Evolutionary conservation across 495 filamentous ascomycete species (phyloP).

Genomic region (Mycothermus thermophilus): DNA sequence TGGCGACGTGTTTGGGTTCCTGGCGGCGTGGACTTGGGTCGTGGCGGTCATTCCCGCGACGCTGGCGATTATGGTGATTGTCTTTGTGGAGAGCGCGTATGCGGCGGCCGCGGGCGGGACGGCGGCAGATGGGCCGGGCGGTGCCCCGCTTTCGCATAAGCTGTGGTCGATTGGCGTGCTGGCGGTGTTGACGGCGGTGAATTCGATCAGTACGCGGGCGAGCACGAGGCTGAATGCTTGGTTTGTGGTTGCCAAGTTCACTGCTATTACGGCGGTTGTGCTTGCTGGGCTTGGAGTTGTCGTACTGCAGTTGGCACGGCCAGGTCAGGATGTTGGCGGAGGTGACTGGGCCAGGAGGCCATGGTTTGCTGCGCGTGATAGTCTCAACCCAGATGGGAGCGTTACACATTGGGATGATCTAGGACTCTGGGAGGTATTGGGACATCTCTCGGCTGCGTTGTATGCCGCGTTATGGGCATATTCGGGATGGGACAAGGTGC

Average conservation of each 20-base stretch:
- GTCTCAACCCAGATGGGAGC: constrained; percentile 30
- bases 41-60: constrained; percentile 44
- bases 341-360: constrained; percentile 37
- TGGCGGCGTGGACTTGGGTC: constrained; percentile 46
- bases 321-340: constrained; percentile 24
- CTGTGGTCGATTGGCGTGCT: constrained; percentile 33
- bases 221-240: constrained; percentile 41
- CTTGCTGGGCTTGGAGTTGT: constrained; percentile 35
- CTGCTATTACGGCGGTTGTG: constrained; percentile 32
- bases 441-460: constrained; percentile 38
- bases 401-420: constrained; percentile 34
- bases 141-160: constrained; percentile 30
- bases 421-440: constrained; percentile 36
- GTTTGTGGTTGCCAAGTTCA: constrained; percentile 39
- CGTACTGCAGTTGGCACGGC: constrained; percentile 20
- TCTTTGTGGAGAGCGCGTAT: constrained; percentile 44
- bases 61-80: constrained; percentile 42
- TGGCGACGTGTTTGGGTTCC: constrained; percentile 40
- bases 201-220: constrained; percentile 42
- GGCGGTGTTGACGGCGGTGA: constrained; percentile 33
- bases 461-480: constrained; percentile 46
- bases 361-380: constrained; percentile 38
- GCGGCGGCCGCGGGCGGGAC: constrained; percentile 33
- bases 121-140: no score
- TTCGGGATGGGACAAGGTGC: constrained; percentile 46